Percentiles rank a stretch among this genome's conserved stretches.
Conservation (phyloP, 768 basidiomycete genomes). For the Mrakia frigida region DNA sequence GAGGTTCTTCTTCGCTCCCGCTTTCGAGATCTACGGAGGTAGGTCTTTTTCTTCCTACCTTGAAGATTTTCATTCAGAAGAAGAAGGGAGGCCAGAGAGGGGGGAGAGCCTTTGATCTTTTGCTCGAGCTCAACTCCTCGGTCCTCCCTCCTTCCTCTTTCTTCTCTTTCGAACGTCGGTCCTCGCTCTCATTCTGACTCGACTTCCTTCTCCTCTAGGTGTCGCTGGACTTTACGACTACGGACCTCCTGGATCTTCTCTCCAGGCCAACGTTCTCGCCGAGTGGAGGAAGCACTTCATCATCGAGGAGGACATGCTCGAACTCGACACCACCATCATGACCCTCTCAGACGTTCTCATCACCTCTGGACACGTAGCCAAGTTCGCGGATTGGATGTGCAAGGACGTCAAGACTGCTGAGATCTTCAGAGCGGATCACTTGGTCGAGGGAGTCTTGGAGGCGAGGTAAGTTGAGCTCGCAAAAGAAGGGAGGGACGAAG, state of each 20-base stretch:
- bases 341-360: conserved; percentile 92
- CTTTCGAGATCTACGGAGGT: conserved; percentile 99
- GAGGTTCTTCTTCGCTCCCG: conserved; percentile 95
- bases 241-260: conserved; percentile 88
- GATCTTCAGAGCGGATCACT: conserved; percentile 91
- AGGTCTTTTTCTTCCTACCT: conserved; percentile 42
- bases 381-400: conserved; percentile 99
- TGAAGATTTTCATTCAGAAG: too few relatives aligned
- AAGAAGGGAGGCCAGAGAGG: background rate
- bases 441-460: conserved; percentile 87
- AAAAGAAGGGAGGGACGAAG: background rate
- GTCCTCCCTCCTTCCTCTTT: background rate
- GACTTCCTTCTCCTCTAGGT: conserved; percentile 51
- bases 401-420: conserved; percentile 93
- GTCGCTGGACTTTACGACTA: conserved; percentile 98
- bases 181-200: conserved; percentile 5
- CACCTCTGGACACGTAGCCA: conserved; percentile 93
- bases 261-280: conserved; percentile 92
- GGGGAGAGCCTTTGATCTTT: background rate
- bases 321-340: conserved; percentile 97
- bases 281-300: conserved; percentile 99
- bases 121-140: background rate
- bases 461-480: conserved; percentile 45
- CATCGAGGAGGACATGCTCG: conserved; percentile 96
- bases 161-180: background rate